Base-by-base conservation (phyloP, 306 rosid species). In the Comarum palustre region DNA sequence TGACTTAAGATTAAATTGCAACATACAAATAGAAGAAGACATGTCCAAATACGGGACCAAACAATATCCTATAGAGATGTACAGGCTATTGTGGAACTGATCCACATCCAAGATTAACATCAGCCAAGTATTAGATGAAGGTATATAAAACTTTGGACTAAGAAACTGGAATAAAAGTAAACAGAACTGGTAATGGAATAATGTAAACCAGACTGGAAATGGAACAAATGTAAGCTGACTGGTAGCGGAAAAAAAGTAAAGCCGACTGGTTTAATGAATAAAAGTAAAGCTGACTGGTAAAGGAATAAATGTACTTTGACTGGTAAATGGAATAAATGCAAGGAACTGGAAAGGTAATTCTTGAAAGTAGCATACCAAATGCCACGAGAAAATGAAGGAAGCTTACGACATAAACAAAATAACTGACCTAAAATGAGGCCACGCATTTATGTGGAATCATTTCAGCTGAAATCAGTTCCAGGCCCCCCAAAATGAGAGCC, bases 391-490 rank as follows among this genome's bases (percentile, higher is more conserved):
- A 78, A 77, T 69, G 77, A 82, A 72, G 78, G 76, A 76, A 82
- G 75, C 78, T 81, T 76, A 72, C n/a, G 87, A 80, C 89, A 80
- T 80, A 84, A 77, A 75, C 89, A 78, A 82, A 84, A 86, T 82
- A 74, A 87, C 91, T 87, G 89, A 85, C 91, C 89, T 87, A 87
- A 86, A 87, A 87, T 84, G 89, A 79, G 87, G 88, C 91, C 84
- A 87, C 87, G 87, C 81, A 84, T 75, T 82, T 82, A 87, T 82
- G 91, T 85, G 91, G 88, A 71, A 82, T 81, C 91, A 84, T 82
- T 85, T 87, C 87, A 87, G 85, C 89, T 84, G 89, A 85, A 82
- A 84, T 84, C 89, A 82, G 82, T 84, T 79, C 86, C 86, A 71
- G 91, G 86, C 82, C 87, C 90, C 79, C 87, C 82, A 82, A 80